Evolutionary conservation across 78 protist genomes (phyloP), one percentile per base, ranked within the genome.

Genomic region (Tieghemostelium lacteum): DNA sequence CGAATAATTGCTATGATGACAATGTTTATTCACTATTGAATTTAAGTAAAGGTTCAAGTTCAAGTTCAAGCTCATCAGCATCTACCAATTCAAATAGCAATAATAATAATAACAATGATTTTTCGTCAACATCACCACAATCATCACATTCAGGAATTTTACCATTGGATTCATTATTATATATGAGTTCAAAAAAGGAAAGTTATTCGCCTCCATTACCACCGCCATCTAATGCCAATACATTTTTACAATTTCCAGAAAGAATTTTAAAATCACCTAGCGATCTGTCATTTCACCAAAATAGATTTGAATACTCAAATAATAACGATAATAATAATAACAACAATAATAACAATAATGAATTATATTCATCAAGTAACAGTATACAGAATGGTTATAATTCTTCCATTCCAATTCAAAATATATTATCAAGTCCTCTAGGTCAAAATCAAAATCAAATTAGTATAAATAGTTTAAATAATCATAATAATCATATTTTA

Each of bases 271-370:
- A n/a, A n/a, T n/a, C n/a, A n/a, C n/a, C n/a, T n/a, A n/a, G n/a
- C n/a, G n/a, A 45, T 45, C 52, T 10, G 6, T 14, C 52, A 45
- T 45, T 45, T 14, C 52, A 10, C 6, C 6, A 14, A 10, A 45
- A 45, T 45, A 10, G 10, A 14, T 45, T 45, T 45, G 52, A 10
- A 45, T 39, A 65, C 31, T 6, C 20, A 19, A 65, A 65, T 65
- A 36, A 34, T 24, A 65, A 39, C 39, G 20, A 39, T 40, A 66
- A 42, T 42, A 37, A 66, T 65, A 65, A 65, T 65, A 17, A n/a
- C 14, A 65, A 65, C 45, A 66, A 66, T 66, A 45, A 45, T 45
- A 45, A 10, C 52, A 45, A 6, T 10, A 45, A 10, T 45, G 10
- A 14, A 45, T 45, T 45, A 6, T 10, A 45, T 14, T 14, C 6